phyloP scores from a whole-genome alignment of 805 yeast species.

The Wickerhamiella galacta region DNA sequence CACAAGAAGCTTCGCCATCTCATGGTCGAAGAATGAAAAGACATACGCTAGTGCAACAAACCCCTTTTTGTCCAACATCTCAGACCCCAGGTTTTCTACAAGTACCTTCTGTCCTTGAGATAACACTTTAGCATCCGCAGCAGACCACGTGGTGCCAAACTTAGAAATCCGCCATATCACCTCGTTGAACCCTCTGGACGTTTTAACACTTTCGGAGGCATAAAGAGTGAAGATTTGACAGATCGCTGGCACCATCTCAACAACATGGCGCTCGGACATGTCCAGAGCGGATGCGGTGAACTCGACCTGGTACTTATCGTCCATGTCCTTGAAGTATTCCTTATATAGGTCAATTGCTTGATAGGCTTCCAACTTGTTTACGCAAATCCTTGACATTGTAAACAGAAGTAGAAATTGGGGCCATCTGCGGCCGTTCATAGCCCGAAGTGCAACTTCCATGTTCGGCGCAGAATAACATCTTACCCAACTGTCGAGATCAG shows the following conservation, averaged over 20 bases:
- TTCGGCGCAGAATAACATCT: conserved; percentile 5
- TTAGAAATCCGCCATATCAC: conserved; percentile 17
- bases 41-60: conserved; percentile 16
- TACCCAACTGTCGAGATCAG: neutral
- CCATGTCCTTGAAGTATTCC: conserved; percentile 3
- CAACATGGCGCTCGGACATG: conserved; percentile 9
- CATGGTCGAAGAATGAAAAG: conserved; percentile 6
- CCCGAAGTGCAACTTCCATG: conserved; percentile 10
- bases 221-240: conserved; percentile 11
- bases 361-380: conserved; percentile 14
- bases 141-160: conserved; percentile 16
- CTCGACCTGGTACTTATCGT: conserved; percentile 9
- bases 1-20: no score
- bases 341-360: conserved; percentile 13
- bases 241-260: conserved; percentile 15
- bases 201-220: conserved; percentile 3
- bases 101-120: conserved; percentile 15
- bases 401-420: conserved; percentile 17
- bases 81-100: conserved; percentile 11
- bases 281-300: conserved; percentile 10
- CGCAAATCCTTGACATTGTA: conserved; percentile 14
- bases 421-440: conserved; percentile 13
- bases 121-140: conserved; percentile 10
- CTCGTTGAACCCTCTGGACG: conserved; percentile 13
- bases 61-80: conserved; percentile 17